Conservation (phyloP, 2,329 filamentous ascomycete species). For the Monilinia polystroma region DNA sequence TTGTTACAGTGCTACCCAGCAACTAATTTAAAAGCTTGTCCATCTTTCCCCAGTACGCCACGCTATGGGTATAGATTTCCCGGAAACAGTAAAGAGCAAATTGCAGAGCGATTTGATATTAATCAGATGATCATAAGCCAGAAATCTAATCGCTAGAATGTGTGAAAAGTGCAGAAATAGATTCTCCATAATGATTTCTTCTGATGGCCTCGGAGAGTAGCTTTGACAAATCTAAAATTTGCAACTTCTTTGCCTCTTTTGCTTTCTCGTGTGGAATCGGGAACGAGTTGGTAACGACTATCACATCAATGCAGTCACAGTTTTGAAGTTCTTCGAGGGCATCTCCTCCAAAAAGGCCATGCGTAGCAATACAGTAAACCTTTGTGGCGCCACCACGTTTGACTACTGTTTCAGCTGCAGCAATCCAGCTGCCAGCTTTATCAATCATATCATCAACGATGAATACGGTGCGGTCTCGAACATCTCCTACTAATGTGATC, state of each 20-base stretch:
- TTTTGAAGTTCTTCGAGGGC: constrained; percentile 85
- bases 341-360: constrained; percentile 89
- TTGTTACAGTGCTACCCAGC: constrained; percentile 18
- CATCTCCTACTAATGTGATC: constrained; percentile 96
- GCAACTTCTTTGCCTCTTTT: constrained; percentile 73
- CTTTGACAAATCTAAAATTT: constrained; percentile 84
- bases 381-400: constrained; percentile 89
- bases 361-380: constrained; percentile 97
- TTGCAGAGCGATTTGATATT: constrained; percentile 48
- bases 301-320: constrained; percentile 89
- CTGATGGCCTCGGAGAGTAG: constrained; percentile 89
- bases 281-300: constrained; percentile 97
- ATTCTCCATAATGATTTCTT: constrained; percentile 94
- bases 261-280: constrained; percentile 77
- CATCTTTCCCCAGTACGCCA: constrained; percentile 32
- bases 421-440: constrained; percentile 95
- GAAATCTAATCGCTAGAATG: constrained; percentile 34
- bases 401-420: constrained; percentile 92
- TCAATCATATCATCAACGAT: constrained; percentile 99
- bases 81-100: constrained; percentile 25
- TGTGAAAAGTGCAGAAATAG: constrained; percentile 49
- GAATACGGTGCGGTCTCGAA: constrained; percentile 82
- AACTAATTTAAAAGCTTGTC: constrained; percentile 22
- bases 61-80: constrained; percentile 30
- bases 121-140: constrained; percentile 30